These are phyloP conservation scores for Cercis canadensis DNA, from an alignment of 306 rosid species.

Conservation along the genomic window DNA sequence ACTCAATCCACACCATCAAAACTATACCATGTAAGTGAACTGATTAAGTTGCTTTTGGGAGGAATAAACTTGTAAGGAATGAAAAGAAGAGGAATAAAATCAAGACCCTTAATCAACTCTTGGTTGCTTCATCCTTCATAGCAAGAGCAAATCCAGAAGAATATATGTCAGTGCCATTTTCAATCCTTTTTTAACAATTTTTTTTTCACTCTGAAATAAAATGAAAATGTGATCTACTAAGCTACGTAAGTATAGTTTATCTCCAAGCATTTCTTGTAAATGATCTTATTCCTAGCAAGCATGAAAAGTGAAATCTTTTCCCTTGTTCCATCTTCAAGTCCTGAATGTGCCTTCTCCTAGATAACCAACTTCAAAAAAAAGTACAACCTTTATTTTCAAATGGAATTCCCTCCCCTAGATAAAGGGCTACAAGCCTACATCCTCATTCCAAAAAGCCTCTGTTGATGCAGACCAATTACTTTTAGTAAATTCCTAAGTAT, in stretches of 20 bases:
- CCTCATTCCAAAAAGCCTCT: slow-evolving; percentile 5
- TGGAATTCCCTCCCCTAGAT: slow-evolving; percentile 21
- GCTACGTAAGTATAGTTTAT: background rate
- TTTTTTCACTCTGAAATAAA: background rate
- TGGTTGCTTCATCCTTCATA: background rate
- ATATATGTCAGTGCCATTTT: slow-evolving; percentile 19
- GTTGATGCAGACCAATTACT: background rate
- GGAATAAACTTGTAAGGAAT: background rate
- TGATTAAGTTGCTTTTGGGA: background rate
- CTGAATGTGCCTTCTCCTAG: slow-evolving; percentile 7
- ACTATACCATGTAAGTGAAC: background rate
- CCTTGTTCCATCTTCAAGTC: background rate
- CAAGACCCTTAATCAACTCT: background rate
- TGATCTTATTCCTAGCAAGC: too few relatives aligned
- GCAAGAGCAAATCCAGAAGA: background rate
- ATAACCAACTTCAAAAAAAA: slow-evolving; percentile 14
- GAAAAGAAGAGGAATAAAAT: background rate
- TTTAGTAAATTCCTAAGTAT: background rate
- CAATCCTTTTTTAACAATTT: background rate
- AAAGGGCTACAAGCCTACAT: slow-evolving; percentile 13
- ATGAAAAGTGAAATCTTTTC: background rate
- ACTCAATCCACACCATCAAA: background rate
- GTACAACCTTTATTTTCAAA: slow-evolving; percentile 9
- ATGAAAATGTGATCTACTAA: background rate
- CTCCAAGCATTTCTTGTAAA: slow-evolving; percentile 8